These are phyloP conservation scores for Chaetomiaceae sp. DNA, from an alignment of 2,329 filamentous ascomycete species.

Conservation along the genomic window DNA sequence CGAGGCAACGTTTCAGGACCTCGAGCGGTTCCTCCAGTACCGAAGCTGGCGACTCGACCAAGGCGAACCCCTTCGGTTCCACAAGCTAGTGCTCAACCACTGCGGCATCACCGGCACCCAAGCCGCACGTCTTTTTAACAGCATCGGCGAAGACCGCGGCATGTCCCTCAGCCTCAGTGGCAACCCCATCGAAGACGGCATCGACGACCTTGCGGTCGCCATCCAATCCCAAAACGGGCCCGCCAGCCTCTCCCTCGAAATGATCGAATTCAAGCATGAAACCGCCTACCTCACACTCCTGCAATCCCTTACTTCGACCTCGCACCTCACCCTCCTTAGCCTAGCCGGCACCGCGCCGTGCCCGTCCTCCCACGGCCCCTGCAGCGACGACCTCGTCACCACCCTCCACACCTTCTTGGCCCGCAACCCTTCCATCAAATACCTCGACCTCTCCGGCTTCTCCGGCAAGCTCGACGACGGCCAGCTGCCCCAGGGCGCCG, in stretches of 20 bases:
- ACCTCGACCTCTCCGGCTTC: slow-evolving; percentile 54
- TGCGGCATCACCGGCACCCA: slow-evolving; percentile 49
- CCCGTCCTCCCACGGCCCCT: slow-evolving; percentile 32
- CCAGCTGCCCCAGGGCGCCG: slow-evolving; percentile 51
- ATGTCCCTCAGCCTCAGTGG: slow-evolving; percentile 48
- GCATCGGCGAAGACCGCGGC: slow-evolving; percentile 45
- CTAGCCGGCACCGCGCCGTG: slow-evolving; percentile 50
- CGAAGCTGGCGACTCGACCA: slow-evolving; percentile 16
- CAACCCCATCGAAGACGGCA: slow-evolving; percentile 50
- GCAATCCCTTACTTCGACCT: slow-evolving; percentile 46
- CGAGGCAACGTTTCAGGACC: slow-evolving; percentile 42
- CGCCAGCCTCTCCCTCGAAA: slow-evolving; percentile 49
- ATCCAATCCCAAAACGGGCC: slow-evolving; percentile 46
- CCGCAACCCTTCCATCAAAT: slow-evolving; percentile 48
- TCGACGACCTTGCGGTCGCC: slow-evolving; percentile 47
- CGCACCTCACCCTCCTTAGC: slow-evolving; percentile 48
- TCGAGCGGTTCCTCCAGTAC: slow-evolving; percentile 42
- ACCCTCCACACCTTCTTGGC: slow-evolving; percentile 49
- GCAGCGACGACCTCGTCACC: slow-evolving; percentile 43
- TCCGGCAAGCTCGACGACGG: slow-evolving; percentile 55
- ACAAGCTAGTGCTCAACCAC: slow-evolving; percentile 46
- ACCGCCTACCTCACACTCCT: slow-evolving; percentile 49
- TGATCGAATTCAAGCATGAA: slow-evolving; percentile 54
- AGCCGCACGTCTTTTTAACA: slow-evolving; percentile 47
- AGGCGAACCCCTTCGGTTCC: slow-evolving; percentile 36